A percentile compares a stretch with the other conserved stretches of the same genome.
Evolutionary conservation across 2,329 filamentous ascomycete genomes (phyloP).

Genomic region (Penicillium sp.): DNA sequence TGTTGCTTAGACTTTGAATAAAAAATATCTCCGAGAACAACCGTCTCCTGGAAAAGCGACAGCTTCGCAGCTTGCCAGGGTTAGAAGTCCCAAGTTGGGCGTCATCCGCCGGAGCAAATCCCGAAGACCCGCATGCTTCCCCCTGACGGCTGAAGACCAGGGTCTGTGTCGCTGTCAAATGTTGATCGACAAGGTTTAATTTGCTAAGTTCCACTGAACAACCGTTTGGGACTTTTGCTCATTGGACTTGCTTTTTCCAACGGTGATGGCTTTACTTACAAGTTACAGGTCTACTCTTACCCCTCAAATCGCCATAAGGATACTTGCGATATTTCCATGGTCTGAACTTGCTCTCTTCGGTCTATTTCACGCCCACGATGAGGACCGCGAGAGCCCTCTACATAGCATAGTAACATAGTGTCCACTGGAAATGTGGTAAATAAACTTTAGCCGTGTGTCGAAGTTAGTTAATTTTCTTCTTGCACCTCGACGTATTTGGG

Average conservation of each 20-base stretch:
- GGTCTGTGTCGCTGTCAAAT: conserved; percentile 20
- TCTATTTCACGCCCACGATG: not conserved
- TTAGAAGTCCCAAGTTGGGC: not conserved
- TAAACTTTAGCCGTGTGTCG: not conserved
- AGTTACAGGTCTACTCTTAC: not conserved
- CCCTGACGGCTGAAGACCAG: conserved; percentile 1
- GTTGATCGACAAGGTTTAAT: conserved; percentile 21
- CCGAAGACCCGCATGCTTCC: conserved; percentile 2
- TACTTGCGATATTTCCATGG: not conserved
- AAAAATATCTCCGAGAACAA: not conserved
- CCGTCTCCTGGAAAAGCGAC: not conserved
- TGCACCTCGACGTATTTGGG: not conserved
- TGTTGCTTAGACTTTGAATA: not conserved
- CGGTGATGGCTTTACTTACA: not conserved
- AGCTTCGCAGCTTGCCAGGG: too few species aligned
- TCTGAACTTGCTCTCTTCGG: not conserved
- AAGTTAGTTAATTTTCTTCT: not conserved
- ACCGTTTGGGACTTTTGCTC: conserved; percentile 5
- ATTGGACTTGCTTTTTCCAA: conserved; percentile 1
- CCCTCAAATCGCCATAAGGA: not conserved
- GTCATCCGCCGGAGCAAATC: conserved; percentile 3
- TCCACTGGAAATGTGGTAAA: not conserved
- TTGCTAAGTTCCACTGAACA: conserved; percentile 15
- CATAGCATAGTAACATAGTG: not conserved
- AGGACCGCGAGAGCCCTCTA: not conserved